Evolutionary conservation across 1,284 basidiomycete species (phyloP).

Genomic region (Cyathus olla): DNA sequence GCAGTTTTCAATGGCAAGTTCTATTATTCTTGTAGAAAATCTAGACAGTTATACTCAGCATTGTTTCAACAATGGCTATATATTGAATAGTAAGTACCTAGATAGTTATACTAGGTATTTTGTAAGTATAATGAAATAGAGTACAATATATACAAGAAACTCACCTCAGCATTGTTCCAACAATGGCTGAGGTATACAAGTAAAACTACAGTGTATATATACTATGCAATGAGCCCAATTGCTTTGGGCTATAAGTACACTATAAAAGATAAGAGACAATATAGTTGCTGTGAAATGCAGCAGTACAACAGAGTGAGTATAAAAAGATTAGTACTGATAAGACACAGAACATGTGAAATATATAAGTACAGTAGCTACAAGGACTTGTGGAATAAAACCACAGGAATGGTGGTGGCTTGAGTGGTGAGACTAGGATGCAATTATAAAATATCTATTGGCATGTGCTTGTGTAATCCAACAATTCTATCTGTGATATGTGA

Average conservation of each 20-base stretch:
- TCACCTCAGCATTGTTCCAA: background rate
- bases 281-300: no score
- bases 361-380: no score
- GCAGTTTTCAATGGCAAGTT: constrained; percentile 30
- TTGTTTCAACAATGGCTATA: no score
- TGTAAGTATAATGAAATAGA: no score
- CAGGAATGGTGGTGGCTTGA: background rate
- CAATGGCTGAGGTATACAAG: background rate
- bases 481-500: constrained; percentile 42
- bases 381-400: no score
- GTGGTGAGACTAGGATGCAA: background rate
- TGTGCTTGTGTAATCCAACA: constrained; percentile 12
- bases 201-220: background rate
- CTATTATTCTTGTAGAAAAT: constrained; percentile 16
- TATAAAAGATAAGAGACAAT: background rate
- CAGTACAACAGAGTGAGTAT: no score
- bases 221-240: background rate
- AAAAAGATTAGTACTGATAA: no score
- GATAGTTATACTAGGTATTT: background rate
- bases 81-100: no score
- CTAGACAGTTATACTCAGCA: background rate
- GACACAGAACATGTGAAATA: no score
- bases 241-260: background rate
- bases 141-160: background rate
- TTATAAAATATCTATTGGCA: background rate